phyloP scores from a whole-genome alignment of 2,329 filamentous ascomycete species.

The Pseudodiploospora longispora region DNA sequence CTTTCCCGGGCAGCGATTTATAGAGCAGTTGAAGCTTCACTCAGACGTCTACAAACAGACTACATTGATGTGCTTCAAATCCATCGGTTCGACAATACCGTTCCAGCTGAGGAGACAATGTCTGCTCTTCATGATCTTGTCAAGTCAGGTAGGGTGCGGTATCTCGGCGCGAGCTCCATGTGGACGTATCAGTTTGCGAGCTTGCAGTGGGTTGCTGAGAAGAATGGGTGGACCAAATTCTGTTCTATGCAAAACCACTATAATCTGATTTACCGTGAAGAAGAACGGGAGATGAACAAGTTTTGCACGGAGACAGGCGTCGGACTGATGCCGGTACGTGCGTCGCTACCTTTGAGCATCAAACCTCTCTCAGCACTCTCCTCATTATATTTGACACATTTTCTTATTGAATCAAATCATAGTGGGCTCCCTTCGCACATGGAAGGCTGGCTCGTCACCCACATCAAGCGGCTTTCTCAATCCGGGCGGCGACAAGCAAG shows the following conservation, averaged over 20 bases:
- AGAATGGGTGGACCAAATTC: constrained; percentile 49
- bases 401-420: too few relatives aligned
- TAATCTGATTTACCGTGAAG: constrained; percentile 49
- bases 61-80: constrained; percentile 51
- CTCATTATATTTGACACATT: too few relatives aligned
- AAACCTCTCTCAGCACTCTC: not conserved
- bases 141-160: constrained; percentile 43
- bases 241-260: constrained; percentile 51
- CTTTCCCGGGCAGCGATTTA: constrained; percentile 57
- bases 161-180: constrained; percentile 41
- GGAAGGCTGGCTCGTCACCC: not conserved
- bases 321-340: constrained; percentile 19
- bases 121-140: constrained; percentile 15
- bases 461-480: not conserved
- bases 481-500: not conserved
- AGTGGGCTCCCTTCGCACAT: not conserved
- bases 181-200: constrained; percentile 35
- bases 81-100: constrained; percentile 43
- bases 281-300: constrained; percentile 39
- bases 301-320: constrained; percentile 15
- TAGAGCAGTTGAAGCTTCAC: constrained; percentile 52
- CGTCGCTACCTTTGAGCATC: constrained; percentile 1
- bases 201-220: constrained; percentile 43
- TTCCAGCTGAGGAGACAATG: constrained; percentile 23
- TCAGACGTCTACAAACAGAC: constrained; percentile 41